A percentile compares a stretch with the other conserved stretches of the same genome.
These are phyloP conservation scores for Debaryomyces psychrophilus DNA, from an alignment of 1,139 yeast genomes.

Conservation along the genomic window DNA sequence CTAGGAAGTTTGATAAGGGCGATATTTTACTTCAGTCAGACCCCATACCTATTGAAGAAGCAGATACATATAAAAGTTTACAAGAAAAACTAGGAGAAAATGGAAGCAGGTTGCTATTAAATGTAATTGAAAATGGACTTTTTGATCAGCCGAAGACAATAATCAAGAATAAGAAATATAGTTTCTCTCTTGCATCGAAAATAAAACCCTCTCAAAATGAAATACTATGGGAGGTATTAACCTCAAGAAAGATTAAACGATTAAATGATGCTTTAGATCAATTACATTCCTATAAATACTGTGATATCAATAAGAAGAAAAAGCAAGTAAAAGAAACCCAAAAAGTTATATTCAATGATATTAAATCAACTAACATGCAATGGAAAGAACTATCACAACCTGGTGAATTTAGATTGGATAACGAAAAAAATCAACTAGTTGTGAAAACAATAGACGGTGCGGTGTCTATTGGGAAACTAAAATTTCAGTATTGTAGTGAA, in stretches of 20 bases:
- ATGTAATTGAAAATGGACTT: constrained; percentile 41
- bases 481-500: constrained; percentile 55
- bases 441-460: constrained; percentile 50
- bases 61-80: constrained; percentile 49
- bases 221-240: constrained; percentile 47
- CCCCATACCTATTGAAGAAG: constrained; percentile 35
- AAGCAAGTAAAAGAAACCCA: constrained; percentile 31
- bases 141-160: constrained; percentile 30
- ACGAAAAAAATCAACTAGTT: constrained; percentile 26
- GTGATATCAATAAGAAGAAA: constrained; percentile 32
- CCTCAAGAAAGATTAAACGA: constrained; percentile 46
- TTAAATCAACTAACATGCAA: constrained; percentile 17
- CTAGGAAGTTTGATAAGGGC: constrained; percentile 84
- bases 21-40: constrained; percentile 63
- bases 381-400: not conserved
- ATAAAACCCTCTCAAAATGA: constrained; percentile 43
- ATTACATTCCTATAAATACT: constrained; percentile 50
- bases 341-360: constrained; percentile 51
- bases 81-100: constrained; percentile 51
- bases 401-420: constrained; percentile 34
- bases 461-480: constrained; percentile 39
- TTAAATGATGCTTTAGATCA: constrained; percentile 62
- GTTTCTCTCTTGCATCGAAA: constrained; percentile 61
- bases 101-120: constrained; percentile 63
- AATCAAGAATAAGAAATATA: constrained; percentile 23